Base-by-base conservation (phyloP, 225 moss, liverwort and hornwort species). In the Bryoerythrophyllum caledonicum region DNA sequence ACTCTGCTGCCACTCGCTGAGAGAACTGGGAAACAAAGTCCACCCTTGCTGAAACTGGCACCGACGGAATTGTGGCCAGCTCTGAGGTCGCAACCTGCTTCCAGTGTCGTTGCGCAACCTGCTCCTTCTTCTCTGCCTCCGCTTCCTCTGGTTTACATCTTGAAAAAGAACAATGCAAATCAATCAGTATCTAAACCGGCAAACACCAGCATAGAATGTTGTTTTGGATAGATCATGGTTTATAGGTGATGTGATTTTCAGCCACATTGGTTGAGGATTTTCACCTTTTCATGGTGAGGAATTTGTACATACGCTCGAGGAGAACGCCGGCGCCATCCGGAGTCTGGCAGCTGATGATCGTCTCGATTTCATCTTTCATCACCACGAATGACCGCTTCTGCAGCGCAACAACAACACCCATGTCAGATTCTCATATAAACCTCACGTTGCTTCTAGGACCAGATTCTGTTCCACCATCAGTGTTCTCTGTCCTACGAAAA, bases 291-390 rank as follows among this genome's bases (percentile, higher is more conserved):
- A 86, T 82, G 65, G 94, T 93, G 25, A 97, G 88, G 38, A 94
- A 91, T 49, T 80, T 83, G 60, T 94, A 93, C 91, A 94, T 97
- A 2, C 91, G 89, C 16, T 86, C 90, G 3, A 97, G 79, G 8
- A 97, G 87, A 58, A 83, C 87, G 6, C 80, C 82, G 20, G 88
- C 94, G 28, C 92, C 93, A 46, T 97, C 84, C 40, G 78, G 85
- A 43, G 91, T 79, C 1, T 73, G 85, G 62, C 93, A 94, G 15
- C 43, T 79, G 5, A 97, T 93, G 27, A 97, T 93, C 16, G 81
- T 89, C 26, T 97, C 94, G 38, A 90, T 89, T 80, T 97, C 97
- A 70, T 97, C 93, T 75, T 86, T 89, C 73, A 84, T 48, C 40
- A 93, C 58, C 19, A 82, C 71, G 60, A 97, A 97, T 44, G 83